Base-by-base conservation (phyloP, 2,329 filamentous ascomycete species). In the Biscogniauxia sp. region DNA sequence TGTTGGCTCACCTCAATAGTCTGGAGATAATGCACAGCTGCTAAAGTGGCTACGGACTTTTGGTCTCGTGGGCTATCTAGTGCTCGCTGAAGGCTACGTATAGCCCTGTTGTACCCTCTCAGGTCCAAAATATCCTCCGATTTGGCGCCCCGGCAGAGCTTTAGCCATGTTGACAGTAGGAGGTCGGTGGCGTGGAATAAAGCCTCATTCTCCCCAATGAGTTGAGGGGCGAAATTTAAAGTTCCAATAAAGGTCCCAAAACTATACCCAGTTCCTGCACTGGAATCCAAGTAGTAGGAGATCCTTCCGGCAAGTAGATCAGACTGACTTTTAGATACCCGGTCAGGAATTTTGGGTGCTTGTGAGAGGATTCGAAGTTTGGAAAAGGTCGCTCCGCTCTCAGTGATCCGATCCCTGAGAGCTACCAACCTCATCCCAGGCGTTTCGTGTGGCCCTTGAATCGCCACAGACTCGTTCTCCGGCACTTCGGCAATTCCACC, bases 1-100 rank as follows among this genome's bases (percentile, higher is more conserved):
- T 17, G 11, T 3, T 11, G n/a, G 37, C 60, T 51, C 51, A 49
- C 62, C 58, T 64, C 60, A 5, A 56, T 58, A 1, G 37, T 60
- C 28, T 64, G 60, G 17, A 64, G 58, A 50, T 64, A 64, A 11
- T 60, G 56, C 13, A 60, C 61, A 13, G 62, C 58, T 26, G 60
- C 60, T 5, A 64, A 28, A 13, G 59, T 62, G n/a, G 60, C 52
- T 17, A 59, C 55, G 1, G 60, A 60, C 20, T 51, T 62, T 15
- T 60, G 57, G 13, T 64, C 58, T 5, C 53, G 26, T 3, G 62
- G 57, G 53, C 60, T 52, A 20, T 62, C 19, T 7, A 64, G 57
- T 9, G 56, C 60, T 20, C 32, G 56, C 49, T 64, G 57, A 26
- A 64, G 51, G 54, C 62, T 64, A 26, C 60, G 57, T n/a, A 64